phyloP scores from a whole-genome alignment of 1,284 basidiomycete species.

The Ceratobasidium sp. region DNA sequence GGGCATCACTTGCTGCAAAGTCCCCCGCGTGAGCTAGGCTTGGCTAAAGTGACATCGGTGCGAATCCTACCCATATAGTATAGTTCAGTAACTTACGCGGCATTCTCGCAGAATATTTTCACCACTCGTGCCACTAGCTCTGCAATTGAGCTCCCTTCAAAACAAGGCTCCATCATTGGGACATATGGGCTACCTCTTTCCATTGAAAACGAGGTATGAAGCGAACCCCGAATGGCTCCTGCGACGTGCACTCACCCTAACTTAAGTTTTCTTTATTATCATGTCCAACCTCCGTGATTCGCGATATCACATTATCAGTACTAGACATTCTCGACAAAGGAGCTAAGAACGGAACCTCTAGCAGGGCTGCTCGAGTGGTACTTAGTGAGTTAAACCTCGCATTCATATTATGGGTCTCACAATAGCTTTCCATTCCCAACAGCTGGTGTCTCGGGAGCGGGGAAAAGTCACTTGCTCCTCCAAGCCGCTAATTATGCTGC shows the following conservation, averaged over 20 bases:
- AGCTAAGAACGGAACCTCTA: conserved; percentile 52
- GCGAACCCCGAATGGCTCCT: background rate
- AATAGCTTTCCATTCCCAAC: conserved; percentile 41
- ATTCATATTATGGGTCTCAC: background rate
- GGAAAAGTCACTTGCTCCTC: conserved; percentile 83
- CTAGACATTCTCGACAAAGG: conserved; percentile 61
- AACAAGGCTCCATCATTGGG: background rate
- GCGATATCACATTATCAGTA: conserved; percentile 64
- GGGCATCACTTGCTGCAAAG: conserved; percentile 19
- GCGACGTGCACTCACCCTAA: background rate
- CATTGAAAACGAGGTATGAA: conserved; percentile 21
- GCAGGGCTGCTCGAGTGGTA: conserved; percentile 61
- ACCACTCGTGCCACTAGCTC: conserved; percentile 3
- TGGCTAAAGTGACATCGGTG: conserved; percentile 16
- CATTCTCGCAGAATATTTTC: background rate
- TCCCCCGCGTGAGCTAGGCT: conserved; percentile 8
- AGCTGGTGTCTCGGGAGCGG: conserved; percentile 81
- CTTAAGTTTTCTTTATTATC: conserved; percentile 69
- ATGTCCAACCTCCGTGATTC: conserved; percentile 69
- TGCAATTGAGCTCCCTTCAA: conserved; percentile 15
- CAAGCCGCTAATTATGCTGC: conserved; percentile 80
- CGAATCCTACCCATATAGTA: background rate
- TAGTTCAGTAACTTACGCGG: background rate
- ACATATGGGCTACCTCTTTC: conserved; percentile 27
- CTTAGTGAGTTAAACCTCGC: conserved; percentile 59